phyloP scores from a whole-genome alignment of 192 early-diverging fungal species.

The Mortierella alpina region DNA sequence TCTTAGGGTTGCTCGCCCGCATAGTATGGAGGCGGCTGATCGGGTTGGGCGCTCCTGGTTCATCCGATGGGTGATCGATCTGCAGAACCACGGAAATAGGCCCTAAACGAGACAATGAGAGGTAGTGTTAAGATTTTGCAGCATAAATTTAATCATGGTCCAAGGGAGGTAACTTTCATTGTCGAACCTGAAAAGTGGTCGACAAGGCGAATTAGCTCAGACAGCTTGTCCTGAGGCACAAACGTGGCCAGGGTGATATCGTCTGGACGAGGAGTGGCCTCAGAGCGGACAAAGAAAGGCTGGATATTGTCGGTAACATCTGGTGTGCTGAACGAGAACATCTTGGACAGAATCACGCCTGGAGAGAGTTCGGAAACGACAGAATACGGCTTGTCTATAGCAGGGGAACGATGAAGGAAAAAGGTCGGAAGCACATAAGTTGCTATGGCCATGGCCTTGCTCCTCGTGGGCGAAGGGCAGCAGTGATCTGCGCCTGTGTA shows the following conservation, averaged over 20 bases:
- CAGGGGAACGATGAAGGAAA: not conserved
- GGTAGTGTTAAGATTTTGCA: no score
- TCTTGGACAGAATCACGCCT: slow-evolving; percentile 43
- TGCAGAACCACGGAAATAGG: slow-evolving; percentile 64
- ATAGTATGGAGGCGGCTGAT: slow-evolving; percentile 39
- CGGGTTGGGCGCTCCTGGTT: slow-evolving; percentile 11
- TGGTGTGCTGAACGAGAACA: slow-evolving; percentile 51
- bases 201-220: slow-evolving; percentile 58
- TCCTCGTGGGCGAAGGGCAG: not conserved
- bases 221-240: slow-evolving; percentile 56
- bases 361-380: slow-evolving; percentile 39
- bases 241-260: slow-evolving; percentile 63
- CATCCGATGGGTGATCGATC: slow-evolving; percentile 12
- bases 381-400: slow-evolving; percentile 35
- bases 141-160: no score
- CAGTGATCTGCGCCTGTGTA: no score
- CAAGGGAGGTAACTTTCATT: no score
- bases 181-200: slow-evolving; percentile 62
- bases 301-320: slow-evolving; percentile 49
- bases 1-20: slow-evolving; percentile 49
- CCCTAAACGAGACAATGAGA: slow-evolving; percentile 17
- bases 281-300: slow-evolving; percentile 49
- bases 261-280: slow-evolving; percentile 43
- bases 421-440: not conserved
- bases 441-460: not conserved